Percentiles rank a stretch among this genome's conserved stretches.
These are phyloP conservation scores for Spizellomyces punctatus DNA, from an alignment of 192 early-diverging fungal genomes.

Conservation along the genomic window DNA sequence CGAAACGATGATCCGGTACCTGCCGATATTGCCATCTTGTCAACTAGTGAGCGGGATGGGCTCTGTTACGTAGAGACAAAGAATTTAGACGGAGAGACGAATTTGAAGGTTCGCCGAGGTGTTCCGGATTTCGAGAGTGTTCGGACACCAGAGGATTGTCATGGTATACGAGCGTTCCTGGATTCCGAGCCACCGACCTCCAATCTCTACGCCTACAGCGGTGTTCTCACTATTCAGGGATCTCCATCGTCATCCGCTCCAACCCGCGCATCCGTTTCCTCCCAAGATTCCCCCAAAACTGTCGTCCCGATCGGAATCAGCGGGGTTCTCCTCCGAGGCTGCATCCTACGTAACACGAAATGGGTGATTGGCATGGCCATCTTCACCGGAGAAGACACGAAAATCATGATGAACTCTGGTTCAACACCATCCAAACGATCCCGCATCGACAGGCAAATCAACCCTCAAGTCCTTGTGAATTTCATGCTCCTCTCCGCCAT, in stretches of 20 bases:
- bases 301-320: slow-evolving; percentile 2
- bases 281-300: not conserved
- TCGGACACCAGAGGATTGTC: slow-evolving; percentile 75
- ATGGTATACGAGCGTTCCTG: slow-evolving; percentile 29
- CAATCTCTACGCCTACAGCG: slow-evolving; percentile 55
- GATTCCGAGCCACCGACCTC: slow-evolving; percentile 52
- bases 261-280: not conserved
- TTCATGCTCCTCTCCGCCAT: slow-evolving; percentile 55
- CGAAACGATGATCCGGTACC: slow-evolving; percentile 82
- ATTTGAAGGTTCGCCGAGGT: slow-evolving; percentile 80
- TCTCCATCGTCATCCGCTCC: not conserved
- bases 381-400: slow-evolving; percentile 93
- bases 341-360: slow-evolving; percentile 88
- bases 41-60: slow-evolving; percentile 75
- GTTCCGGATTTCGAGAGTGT: slow-evolving; percentile 68
- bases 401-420: slow-evolving; percentile 95
- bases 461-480: slow-evolving; percentile 74
- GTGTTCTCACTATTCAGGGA: slow-evolving; percentile 20
- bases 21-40: slow-evolving; percentile 80
- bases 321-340: slow-evolving; percentile 81
- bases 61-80: slow-evolving; percentile 91
- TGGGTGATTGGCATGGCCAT: slow-evolving; percentile 85
- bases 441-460: slow-evolving; percentile 88
- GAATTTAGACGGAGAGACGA: slow-evolving; percentile 98
- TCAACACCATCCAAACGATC: slow-evolving; percentile 90